phyloP scores from a whole-genome alignment of 176 grass and related monocot species.

The Rhynchospora pubera region DNA sequence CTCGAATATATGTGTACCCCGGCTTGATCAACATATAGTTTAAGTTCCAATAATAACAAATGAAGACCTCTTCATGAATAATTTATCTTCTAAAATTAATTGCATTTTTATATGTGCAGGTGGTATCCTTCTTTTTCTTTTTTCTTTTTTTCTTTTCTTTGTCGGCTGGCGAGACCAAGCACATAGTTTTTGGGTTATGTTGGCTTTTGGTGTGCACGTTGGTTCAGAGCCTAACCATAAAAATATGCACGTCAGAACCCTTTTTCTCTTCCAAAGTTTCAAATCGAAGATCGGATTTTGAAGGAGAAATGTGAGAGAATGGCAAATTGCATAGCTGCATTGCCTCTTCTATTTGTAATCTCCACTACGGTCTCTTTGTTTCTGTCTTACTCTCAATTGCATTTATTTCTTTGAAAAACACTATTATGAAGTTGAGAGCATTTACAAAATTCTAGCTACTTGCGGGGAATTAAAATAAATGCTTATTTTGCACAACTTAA shows the following conservation, averaged over 20 bases:
- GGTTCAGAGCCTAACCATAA: neutral
- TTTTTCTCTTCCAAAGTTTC: neutral
- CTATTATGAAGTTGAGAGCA: neutral
- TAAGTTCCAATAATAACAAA: no score
- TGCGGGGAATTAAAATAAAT: neutral
- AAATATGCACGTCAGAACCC: neutral
- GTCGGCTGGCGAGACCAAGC: neutral
- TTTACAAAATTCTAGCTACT: neutral
- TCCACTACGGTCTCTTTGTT: neutral
- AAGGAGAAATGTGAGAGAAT: neutral
- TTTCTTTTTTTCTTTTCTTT: neutral
- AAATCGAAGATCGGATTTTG: neutral
- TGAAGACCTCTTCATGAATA: no score
- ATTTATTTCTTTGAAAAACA: neutral
- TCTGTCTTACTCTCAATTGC: neutral
- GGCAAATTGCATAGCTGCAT: neutral
- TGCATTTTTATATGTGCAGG: neutral
- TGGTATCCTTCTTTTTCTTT: neutral
- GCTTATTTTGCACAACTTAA: neutral
- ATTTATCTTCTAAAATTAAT: no score
- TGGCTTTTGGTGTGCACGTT: slow-evolving; percentile 21
- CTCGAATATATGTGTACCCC: no score
- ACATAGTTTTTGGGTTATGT: neutral
- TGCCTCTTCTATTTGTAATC: neutral
- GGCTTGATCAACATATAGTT: no score